These are phyloP conservation scores for Linanthus parryae DNA, from an alignment of 148 eudicot genomes.

Conservation along the genomic window DNA sequence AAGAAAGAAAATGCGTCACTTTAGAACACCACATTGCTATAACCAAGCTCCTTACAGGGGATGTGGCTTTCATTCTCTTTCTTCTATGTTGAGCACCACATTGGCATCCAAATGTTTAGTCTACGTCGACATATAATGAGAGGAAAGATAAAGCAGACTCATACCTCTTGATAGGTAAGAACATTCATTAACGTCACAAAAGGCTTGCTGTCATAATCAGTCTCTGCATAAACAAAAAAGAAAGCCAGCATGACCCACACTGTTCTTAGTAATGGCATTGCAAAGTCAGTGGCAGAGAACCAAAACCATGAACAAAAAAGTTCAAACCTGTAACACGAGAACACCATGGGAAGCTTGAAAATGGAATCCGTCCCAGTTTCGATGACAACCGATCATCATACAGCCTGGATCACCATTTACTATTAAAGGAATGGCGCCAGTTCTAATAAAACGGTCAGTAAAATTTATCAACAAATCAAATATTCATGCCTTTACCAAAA, in stretches of 20 bases:
- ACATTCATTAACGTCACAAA: constrained; percentile 67
- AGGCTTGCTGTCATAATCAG: constrained; percentile 50
- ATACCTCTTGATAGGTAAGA: constrained; percentile 62
- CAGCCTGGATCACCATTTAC: no score
- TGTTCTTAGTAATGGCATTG: neutral
- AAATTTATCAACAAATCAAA: constrained; percentile 11
- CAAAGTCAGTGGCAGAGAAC: neutral
- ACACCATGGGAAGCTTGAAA: constrained; percentile 65
- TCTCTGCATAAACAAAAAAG: constrained; percentile 33
- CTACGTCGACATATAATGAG: no score
- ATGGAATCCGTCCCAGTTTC: constrained; percentile 70
- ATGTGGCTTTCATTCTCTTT: no score
- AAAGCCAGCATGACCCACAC: constrained; percentile 1
- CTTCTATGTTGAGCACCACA: no score
- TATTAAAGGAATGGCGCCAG: no score
- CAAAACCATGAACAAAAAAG: neutral
- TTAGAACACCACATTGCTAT: no score
- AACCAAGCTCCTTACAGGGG: no score
- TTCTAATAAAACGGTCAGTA: no score
- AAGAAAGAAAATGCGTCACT: no score
- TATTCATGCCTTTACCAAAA: neutral
- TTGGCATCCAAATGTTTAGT: no score
- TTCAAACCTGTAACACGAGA: constrained; percentile 55
- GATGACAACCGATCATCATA: constrained; percentile 44
- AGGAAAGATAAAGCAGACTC: no score